These are phyloP conservation scores for Flaveria linearis DNA, from an alignment of 129 eudicot genomes.

Conservation along the genomic window DNA sequence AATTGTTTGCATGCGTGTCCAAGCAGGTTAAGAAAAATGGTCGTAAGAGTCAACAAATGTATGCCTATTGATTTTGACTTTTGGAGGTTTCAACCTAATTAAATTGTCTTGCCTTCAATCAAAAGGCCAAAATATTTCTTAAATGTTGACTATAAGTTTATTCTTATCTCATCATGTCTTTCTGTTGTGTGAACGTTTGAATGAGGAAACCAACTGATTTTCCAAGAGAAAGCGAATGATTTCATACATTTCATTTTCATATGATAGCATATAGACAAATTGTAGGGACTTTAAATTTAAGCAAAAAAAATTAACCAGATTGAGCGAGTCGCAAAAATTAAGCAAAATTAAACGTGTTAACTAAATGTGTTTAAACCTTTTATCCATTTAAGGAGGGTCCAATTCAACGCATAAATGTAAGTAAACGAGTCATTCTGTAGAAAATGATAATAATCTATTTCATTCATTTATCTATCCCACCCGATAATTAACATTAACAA, in stretches of 20 bases:
- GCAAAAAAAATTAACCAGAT: too few relatives aligned
- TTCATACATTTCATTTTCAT: background rate
- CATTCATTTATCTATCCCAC: too few relatives aligned
- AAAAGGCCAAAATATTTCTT: background rate
- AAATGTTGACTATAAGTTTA: background rate
- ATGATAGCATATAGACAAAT: background rate
- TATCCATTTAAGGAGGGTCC: too few relatives aligned
- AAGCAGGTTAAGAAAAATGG: slow-evolving; percentile 32
- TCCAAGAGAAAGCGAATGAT: background rate
- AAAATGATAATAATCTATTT: too few relatives aligned
- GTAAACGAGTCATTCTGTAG: too few relatives aligned
- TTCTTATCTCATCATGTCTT: slow-evolving; percentile 10
- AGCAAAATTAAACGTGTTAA: too few relatives aligned
- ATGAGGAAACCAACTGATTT: background rate
- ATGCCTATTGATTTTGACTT: slow-evolving; percentile 28
- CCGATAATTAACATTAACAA: too few relatives aligned
- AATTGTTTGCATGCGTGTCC: slow-evolving; percentile 33
- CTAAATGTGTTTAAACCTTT: too few relatives aligned
- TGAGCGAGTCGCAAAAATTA: too few relatives aligned
- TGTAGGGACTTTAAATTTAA: background rate
- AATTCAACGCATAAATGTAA: too few relatives aligned
- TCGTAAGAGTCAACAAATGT: slow-evolving; percentile 27
- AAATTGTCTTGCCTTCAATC: background rate
- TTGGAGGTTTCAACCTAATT: background rate
- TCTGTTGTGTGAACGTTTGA: slow-evolving; percentile 33